Base-by-base conservation (phyloP, 306 rosid species). In the Mimosa bimucronata region DNA sequence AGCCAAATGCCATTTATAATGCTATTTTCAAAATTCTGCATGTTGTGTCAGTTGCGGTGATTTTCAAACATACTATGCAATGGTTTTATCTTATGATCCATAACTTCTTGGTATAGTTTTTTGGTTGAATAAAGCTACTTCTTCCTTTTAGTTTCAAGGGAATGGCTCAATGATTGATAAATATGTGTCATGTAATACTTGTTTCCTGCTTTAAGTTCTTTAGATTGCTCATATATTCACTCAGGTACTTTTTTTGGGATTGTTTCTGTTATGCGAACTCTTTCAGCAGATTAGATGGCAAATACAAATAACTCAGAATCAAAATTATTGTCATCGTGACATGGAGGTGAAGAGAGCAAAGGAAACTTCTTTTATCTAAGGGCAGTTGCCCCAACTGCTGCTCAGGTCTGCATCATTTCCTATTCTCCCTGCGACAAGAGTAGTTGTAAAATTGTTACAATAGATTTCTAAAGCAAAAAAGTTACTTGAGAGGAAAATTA, bases 281-380 rank as follows among this genome's bases (percentile, higher is more conserved):
- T 94, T 86, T 92, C 98, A 77, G 98, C 98, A 65, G 98, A 94
- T 88, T 94, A 97, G 98, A 94, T 94, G 98, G 98, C 98, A 76
- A 94, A 91, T 81, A 85, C 97, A 71, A 91, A 84, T 86, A 92
- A 89, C 82, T 86, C 97, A 76, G 98, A 94, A 74, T 86, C 95
- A 71, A 97, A 93, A 76, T 81, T 89, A 64, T 96, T 89, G 73
- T 80, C 97, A 61, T 80, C 83, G 15, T 97, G 90, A 79, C 98
- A 91, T 85, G 97, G 98, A 69, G 92, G 97, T 72, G 98, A 92
- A 83, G 98, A 94, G 80, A 91, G 90, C 88, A 94, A 86, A 92
- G 91, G 76, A 80, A 88, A 80, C 84, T 79, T 92, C 77, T 94
- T 94, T 80, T 90, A 86, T 84, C 98, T 97, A 34, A 87, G 97